Conservation (phyloP, 1,284 basidiomycete genomes). For the Abortiporus biennis region DNA sequence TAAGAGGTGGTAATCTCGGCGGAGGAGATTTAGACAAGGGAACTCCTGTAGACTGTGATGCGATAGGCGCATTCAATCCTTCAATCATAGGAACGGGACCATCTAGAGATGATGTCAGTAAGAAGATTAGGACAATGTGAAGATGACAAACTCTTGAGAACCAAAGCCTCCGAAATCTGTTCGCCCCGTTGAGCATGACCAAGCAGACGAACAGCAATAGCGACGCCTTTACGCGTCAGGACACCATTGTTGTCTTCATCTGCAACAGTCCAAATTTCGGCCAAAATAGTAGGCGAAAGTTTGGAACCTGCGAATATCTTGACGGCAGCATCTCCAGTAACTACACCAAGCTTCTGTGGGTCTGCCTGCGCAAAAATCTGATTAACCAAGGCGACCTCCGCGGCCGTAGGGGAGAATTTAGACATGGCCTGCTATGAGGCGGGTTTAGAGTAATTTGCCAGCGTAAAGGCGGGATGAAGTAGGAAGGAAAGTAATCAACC, state of each 20-base stretch:
- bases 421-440: slow-evolving; percentile 39
- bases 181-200: slow-evolving; percentile 91
- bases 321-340: slow-evolving; percentile 84
- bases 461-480: slow-evolving; percentile 3
- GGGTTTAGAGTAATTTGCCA: background rate
- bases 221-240: slow-evolving; percentile 81
- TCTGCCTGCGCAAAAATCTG: slow-evolving; percentile 68
- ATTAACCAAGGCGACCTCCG: slow-evolving; percentile 62
- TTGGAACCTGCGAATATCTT: slow-evolving; percentile 77
- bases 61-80: slow-evolving; percentile 48
- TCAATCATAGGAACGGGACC: slow-evolving; percentile 82
- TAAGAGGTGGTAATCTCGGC: slow-evolving; percentile 58
- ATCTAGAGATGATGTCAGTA: slow-evolving; percentile 38
- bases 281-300: slow-evolving; percentile 72
- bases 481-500: slow-evolving; percentile 3
- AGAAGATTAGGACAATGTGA: slow-evolving; percentile 12
- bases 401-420: slow-evolving; percentile 57
- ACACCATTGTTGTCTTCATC: slow-evolving; percentile 93
- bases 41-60: slow-evolving; percentile 45
- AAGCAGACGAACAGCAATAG: slow-evolving; percentile 84
- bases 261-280: slow-evolving; percentile 91
- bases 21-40: slow-evolving; percentile 59
- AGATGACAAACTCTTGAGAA: slow-evolving; percentile 57
- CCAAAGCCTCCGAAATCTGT: slow-evolving; percentile 51
- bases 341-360: slow-evolving; percentile 71